phyloP scores from a whole-genome alignment of 2,329 filamentous ascomycete genomes.

The Cercospora citrullina region DNA sequence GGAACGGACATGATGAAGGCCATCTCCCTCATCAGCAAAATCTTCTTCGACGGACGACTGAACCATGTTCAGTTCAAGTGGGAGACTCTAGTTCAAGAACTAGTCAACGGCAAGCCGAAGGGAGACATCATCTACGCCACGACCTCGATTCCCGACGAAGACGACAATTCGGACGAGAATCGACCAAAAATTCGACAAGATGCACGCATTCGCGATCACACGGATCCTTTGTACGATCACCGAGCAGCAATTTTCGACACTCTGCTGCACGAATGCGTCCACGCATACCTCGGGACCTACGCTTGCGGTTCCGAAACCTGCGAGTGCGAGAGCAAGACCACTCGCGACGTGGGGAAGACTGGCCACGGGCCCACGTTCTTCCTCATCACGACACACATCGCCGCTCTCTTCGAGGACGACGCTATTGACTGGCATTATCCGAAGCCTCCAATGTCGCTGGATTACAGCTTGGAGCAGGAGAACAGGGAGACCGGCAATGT shows the following conservation, averaged over 20 bases:
- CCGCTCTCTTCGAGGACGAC: neutral
- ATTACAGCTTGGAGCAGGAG: neutral
- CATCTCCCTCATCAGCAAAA: slow-evolving; percentile 6
- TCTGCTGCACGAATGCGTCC: slow-evolving; percentile 13
- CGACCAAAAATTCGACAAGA: neutral
- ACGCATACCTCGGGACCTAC: slow-evolving; percentile 8
- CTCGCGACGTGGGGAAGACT: neutral
- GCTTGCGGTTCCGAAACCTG: slow-evolving; percentile 1
- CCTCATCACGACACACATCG: slow-evolving; percentile 5
- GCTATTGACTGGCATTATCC: neutral
- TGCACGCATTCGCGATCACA: neutral
- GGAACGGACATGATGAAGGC: neutral
- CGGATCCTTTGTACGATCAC: neutral
- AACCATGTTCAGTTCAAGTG: neutral
- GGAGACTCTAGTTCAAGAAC: neutral
- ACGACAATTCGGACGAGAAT: neutral
- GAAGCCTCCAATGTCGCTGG: neutral
- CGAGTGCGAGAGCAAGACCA: neutral
- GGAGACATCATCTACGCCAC: neutral
- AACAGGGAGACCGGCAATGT: neutral
- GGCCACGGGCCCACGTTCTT: slow-evolving; percentile 3
- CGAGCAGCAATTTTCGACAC: neutral
- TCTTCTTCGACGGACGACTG: slow-evolving; percentile 8
- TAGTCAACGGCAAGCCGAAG: neutral
- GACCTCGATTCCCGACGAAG: neutral